phyloP scores from a whole-genome alignment of 208 protist genomes.

The Zelonia costaricensis region DNA sequence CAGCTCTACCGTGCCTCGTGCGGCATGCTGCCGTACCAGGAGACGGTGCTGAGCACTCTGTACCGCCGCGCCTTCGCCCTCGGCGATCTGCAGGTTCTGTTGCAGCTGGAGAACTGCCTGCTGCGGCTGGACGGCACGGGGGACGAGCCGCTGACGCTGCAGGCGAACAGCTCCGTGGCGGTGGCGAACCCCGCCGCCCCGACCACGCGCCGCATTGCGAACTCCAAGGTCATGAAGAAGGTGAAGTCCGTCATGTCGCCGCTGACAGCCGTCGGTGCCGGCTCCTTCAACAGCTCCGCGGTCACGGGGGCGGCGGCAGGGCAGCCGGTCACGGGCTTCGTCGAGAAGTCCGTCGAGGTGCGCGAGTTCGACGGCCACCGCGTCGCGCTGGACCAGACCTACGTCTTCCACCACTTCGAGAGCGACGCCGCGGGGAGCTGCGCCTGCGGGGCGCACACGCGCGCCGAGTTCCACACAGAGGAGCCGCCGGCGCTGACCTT shows the following conservation, averaged over 20 bases:
- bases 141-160: constrained; percentile 29
- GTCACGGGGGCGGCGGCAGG: background rate
- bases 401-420: constrained; percentile 82
- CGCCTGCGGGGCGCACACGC: constrained; percentile 48
- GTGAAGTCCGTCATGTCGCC: background rate
- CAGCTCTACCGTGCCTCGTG: constrained; percentile 57
- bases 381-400: constrained; percentile 30
- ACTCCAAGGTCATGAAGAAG: constrained; percentile 10
- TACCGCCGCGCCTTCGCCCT: constrained; percentile 66
- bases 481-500: constrained; percentile 39
- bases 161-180: constrained; percentile 19
- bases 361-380: constrained; percentile 35
- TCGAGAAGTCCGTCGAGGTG: constrained; percentile 20
- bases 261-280: background rate
- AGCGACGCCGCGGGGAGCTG: constrained; percentile 47
- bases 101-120: constrained; percentile 81
- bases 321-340: constrained; percentile 4
- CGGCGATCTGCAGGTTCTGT: constrained; percentile 56
- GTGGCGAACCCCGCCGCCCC: constrained; percentile 14
- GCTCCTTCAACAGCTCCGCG: background rate
- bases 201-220: background rate
- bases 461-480: constrained; percentile 53
- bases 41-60: constrained; percentile 76
- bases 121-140: constrained; percentile 39
- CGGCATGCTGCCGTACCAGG: constrained; percentile 60